These are phyloP conservation scores for Micromonas pusilla DNA, from an alignment of 139 green algal species.

Conservation along the genomic window DNA sequence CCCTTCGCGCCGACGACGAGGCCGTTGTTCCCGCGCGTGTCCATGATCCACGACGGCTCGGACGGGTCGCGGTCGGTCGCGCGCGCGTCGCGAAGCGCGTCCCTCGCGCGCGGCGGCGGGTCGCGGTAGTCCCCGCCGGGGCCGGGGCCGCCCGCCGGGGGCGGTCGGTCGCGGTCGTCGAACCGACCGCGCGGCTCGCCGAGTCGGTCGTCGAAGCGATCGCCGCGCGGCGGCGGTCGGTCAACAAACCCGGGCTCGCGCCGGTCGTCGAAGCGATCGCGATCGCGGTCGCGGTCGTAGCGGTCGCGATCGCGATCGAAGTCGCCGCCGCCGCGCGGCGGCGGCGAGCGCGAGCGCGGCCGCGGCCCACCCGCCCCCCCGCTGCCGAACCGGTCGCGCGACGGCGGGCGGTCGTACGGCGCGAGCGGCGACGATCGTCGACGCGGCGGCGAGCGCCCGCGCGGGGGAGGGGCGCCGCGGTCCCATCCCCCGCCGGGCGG, in stretches of 20 bases:
- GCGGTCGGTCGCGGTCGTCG: too few species aligned
- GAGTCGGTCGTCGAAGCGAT: too few species aligned
- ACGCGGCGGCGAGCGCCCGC: background rate
- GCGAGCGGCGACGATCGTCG: background rate
- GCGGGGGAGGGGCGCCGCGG: too few species aligned
- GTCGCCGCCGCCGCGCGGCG: too few species aligned
- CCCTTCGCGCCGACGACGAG: conserved; percentile 8
- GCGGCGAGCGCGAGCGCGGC: background rate
- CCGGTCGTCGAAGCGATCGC: too few species aligned
- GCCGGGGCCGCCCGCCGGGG: too few species aligned
- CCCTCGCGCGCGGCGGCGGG: background rate
- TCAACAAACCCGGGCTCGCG: too few species aligned
- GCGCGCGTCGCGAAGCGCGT: too few species aligned
- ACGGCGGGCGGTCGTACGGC: background rate
- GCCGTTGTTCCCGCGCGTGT: conserved; percentile 23
- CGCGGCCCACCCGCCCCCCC: too few species aligned
- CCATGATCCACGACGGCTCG: background rate
- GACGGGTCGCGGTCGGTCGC: background rate
- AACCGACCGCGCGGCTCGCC: too few species aligned
- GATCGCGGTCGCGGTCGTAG: background rate
- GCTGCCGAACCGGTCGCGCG: background rate
- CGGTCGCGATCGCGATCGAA: background rate
- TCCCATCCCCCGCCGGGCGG: too few species aligned
- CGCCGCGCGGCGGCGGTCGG: too few species aligned
- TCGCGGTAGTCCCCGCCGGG: background rate